A percentile compares a stretch with the other conserved stretches of the same genome.
Conservation (phyloP, 176 grass and related monocot genomes). For the Musa itinerans region DNA sequence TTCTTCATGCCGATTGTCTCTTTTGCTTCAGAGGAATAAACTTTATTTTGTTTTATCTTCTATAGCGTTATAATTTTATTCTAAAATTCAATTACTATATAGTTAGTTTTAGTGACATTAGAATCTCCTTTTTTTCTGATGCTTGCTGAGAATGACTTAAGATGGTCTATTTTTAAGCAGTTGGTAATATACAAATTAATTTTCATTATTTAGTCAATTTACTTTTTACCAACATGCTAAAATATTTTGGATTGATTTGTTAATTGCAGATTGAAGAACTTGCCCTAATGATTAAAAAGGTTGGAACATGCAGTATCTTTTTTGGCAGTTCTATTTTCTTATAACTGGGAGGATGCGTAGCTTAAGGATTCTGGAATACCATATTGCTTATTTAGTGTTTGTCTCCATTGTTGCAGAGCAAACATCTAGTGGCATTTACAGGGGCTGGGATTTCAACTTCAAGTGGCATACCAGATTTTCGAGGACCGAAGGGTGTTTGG, state of each 20-base stretch:
- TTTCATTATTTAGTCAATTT: background rate
- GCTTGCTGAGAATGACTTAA: background rate
- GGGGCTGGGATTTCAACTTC: constrained; percentile 98
- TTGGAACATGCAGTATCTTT: constrained; percentile 19
- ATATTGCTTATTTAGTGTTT: constrained; percentile 2
- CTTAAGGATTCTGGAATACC: background rate
- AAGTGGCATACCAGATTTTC: constrained; percentile 91
- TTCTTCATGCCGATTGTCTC: background rate
- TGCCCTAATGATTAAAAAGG: constrained; percentile 71
- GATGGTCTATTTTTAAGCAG: background rate
- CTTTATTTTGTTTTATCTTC: background rate
- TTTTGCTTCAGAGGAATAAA: background rate
- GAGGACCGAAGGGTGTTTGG: constrained; percentile 94
- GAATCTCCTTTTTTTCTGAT: background rate
- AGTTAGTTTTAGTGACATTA: too few relatives aligned
- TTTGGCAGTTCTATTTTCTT: constrained; percentile 14
- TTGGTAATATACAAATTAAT: constrained; percentile 1
- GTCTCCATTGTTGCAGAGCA: constrained; percentile 63
- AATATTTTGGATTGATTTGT: constrained; percentile 9
- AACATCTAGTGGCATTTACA: constrained; percentile 93
- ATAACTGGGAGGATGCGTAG: background rate
- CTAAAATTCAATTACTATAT: background rate
- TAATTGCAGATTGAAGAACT: constrained; percentile 85
- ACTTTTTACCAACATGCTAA: background rate
- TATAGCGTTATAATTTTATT: background rate